Conservation (phyloP, 768 basidiomycete species). For the Paxillus rubicundulus region DNA sequence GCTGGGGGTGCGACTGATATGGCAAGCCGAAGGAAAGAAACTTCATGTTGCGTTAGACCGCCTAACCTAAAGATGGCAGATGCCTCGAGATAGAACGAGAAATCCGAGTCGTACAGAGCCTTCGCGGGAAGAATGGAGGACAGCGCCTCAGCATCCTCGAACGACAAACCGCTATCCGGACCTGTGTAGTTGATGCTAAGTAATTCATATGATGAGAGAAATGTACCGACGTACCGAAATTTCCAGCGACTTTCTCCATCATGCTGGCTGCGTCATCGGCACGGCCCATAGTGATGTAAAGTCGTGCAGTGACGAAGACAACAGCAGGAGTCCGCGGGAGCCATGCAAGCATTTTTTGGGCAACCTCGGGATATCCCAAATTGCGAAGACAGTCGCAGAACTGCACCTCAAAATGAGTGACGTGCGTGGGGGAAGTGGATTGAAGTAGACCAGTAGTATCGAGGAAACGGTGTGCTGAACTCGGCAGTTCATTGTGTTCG, state of each 20-base stretch:
- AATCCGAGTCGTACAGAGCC: slow-evolving; percentile 56
- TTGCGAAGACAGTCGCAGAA: slow-evolving; percentile 70
- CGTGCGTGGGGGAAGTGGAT: slow-evolving; percentile 64
- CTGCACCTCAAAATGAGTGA: slow-evolving; percentile 63
- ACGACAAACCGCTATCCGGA: slow-evolving; percentile 47
- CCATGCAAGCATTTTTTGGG: slow-evolving; percentile 69
- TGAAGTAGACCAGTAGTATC: slow-evolving; percentile 64
- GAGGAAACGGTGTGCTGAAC: slow-evolving; percentile 68
- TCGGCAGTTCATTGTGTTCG: slow-evolving; percentile 48
- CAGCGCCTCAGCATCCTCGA: slow-evolving; percentile 65
- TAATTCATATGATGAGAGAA: background rate
- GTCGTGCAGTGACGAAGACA: slow-evolving; percentile 66
- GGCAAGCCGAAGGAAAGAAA: slow-evolving; percentile 75
- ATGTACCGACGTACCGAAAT: slow-evolving; percentile 57
- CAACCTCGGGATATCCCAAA: slow-evolving; percentile 58
- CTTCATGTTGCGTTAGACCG: slow-evolving; percentile 56
- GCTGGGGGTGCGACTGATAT: slow-evolving; percentile 61
- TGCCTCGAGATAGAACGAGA: slow-evolving; percentile 75
- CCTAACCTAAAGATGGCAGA: slow-evolving; percentile 69
- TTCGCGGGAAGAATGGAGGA: slow-evolving; percentile 57
- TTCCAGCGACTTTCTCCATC: slow-evolving; percentile 71
- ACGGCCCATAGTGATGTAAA: slow-evolving; percentile 64
- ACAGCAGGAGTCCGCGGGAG: slow-evolving; percentile 77
- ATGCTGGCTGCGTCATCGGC: slow-evolving; percentile 70
- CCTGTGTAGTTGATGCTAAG: slow-evolving; percentile 32